Evolutionary conservation across 495 filamentous ascomycete genomes (phyloP).

Genomic region (Neurospora discreta): DNA sequence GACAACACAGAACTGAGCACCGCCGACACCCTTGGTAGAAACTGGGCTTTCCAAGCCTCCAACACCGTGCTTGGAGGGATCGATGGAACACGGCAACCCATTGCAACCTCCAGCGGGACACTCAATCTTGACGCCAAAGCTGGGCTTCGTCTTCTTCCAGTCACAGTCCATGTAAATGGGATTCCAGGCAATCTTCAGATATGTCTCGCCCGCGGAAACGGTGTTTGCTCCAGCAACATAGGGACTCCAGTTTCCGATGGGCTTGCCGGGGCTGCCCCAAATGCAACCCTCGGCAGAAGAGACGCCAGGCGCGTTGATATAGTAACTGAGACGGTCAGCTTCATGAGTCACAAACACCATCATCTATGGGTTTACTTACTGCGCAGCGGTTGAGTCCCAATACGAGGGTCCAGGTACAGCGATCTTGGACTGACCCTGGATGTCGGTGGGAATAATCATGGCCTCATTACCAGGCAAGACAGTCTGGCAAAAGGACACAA

Average conservation of each 20-base stretch:
- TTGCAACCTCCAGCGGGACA: constrained; percentile 59
- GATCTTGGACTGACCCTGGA: constrained; percentile 41
- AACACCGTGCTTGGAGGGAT: constrained; percentile 44
- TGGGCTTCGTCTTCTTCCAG: constrained; percentile 47
- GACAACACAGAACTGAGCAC: constrained; percentile 67
- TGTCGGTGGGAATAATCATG: constrained; percentile 73
- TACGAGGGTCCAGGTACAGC: constrained; percentile 63
- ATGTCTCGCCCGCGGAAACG: constrained; percentile 51
- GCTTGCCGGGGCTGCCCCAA: constrained; percentile 55
- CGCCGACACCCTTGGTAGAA: constrained; percentile 50
- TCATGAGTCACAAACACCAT: not conserved
- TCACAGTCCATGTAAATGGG: constrained; percentile 55
- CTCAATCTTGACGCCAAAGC: constrained; percentile 60
- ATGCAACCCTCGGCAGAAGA: constrained; percentile 49
- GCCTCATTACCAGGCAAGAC: constrained; percentile 79
- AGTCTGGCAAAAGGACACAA: constrained; percentile 72
- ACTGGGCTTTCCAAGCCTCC: constrained; percentile 49
- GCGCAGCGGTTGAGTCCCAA: constrained; percentile 63
- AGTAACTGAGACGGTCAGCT: constrained; percentile 43
- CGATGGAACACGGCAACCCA: constrained; percentile 64
- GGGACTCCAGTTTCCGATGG: constrained; percentile 70
- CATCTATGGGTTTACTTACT: constrained; percentile 36
- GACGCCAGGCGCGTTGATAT: constrained; percentile 68
- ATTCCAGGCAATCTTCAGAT: constrained; percentile 71
- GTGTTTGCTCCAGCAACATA: constrained; percentile 74